Base-by-base conservation (phyloP, 2,329 filamentous ascomycete species). In the Venturia nashicola region DNA sequence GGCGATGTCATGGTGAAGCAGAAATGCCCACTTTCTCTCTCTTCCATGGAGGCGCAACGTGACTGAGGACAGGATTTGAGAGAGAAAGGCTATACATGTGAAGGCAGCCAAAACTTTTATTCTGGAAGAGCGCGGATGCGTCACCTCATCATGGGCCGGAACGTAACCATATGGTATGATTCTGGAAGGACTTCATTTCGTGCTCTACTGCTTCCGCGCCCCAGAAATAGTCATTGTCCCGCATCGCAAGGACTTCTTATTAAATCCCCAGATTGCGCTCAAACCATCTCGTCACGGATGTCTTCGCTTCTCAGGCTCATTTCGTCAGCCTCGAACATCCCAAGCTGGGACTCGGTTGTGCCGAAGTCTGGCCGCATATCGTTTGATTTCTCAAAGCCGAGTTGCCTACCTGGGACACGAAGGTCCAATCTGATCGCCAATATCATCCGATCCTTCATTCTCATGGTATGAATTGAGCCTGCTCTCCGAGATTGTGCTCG, bases 191-290 rank as follows among this genome's bases (percentile, higher is more conserved):
- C 20, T 14, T 57, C 48, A 55, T 55, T 55, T 55, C 27, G 51
- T 57, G 5, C 48, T 18, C 27, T n/a, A n/a, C 5, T n/a, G 27
- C 51, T 57, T 57, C 48, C 1, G 48, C 16, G 34, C 27, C 48
- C 48, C 23, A 36, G 32, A 55, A 23, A 18, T 55, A 36, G 44
- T 11, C 27, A 34, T 57, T 36, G 8, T 36, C 51, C 27, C 32
- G 27, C 51, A 36, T 57, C 51, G 51, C 51, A 57, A 57, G 27
- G 51, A 57, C 51, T 57, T 57, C 51, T 57, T 57, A 57, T 57
- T 57, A 14, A 5, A 23, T 32, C 32, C 5, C 32, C 16, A 18
- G 36, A 57, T 54, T 27, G 48, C 48, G 23, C 46, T 51, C 46
- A 51, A 27, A 51, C 20, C 46, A 51, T 14, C 48, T 34, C 32